Percentiles rank a stretch among this genome's conserved stretches.
Conservation (phyloP, 2,329 filamentous ascomycete genomes). For the Mycosphaerelloides madeirae region DNA sequence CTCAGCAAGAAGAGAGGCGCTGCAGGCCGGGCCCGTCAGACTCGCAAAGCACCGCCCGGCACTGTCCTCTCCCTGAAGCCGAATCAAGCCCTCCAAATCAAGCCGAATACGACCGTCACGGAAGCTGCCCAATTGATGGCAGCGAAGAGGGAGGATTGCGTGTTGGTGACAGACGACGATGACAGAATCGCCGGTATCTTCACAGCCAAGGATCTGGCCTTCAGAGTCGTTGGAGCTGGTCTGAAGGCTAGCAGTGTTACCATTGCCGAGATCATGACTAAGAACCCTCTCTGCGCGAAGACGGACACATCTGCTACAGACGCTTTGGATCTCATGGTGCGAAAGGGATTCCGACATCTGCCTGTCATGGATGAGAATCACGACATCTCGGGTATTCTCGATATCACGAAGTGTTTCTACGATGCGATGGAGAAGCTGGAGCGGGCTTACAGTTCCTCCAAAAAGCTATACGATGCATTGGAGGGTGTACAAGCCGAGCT, state of each 20-base stretch:
- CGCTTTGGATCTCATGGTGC: conserved; percentile 94
- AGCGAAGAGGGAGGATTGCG: conserved; percentile 95
- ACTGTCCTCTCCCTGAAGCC: conserved; percentile 94
- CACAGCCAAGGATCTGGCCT: conserved; percentile 96
- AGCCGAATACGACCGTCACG: conserved; percentile 85
- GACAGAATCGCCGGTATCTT: conserved; percentile 98
- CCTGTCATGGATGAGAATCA: conserved; percentile 99
- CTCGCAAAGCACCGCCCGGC: conserved; percentile 89
- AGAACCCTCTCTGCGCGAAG: conserved; percentile 94
- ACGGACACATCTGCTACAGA: conserved; percentile 98
- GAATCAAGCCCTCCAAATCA: conserved; percentile 94
- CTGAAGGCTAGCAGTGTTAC: conserved; percentile 85
- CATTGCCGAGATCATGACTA: conserved; percentile 99
- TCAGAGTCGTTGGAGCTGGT: conserved; percentile 88
- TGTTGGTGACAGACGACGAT: conserved; percentile 94
- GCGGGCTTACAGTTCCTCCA: conserved; percentile 94
- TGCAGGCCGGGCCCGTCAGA: conserved; percentile 71
- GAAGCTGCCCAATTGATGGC: conserved; percentile 99
- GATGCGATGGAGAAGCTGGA: conserved; percentile 99
- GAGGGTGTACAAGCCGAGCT: conserved; percentile 97
- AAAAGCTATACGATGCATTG: conserved; percentile 93
- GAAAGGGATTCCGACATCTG: conserved; percentile 94
- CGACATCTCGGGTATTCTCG: conserved; percentile 94
- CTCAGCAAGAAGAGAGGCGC: conserved; percentile 94
- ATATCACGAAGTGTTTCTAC: conserved; percentile 99